Conservation (phyloP, 2,329 filamentous ascomycete genomes). For the Verticillium longisporum region DNA sequence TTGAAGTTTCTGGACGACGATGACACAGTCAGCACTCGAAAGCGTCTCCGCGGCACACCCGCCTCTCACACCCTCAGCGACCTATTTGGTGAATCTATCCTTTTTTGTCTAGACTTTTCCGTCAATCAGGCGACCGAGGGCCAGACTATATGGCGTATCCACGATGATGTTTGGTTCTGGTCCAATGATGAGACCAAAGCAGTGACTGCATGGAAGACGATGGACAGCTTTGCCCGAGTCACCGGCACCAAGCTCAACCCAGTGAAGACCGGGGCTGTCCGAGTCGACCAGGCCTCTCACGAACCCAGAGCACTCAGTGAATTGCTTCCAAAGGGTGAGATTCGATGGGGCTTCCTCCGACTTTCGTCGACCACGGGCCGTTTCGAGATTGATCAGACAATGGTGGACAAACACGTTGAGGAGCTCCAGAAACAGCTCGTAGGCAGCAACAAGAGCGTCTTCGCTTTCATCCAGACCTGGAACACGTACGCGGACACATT, state of each 20-base stretch:
- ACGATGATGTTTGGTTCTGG: conserved; percentile 63
- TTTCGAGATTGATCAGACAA: conserved; percentile 52
- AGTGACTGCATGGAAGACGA: conserved; percentile 51
- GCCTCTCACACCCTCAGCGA: conserved; percentile 53
- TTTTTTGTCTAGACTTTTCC: conserved; percentile 61
- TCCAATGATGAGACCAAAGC: conserved; percentile 42
- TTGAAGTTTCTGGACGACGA: conserved; percentile 51
- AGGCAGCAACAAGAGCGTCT: conserved; percentile 41
- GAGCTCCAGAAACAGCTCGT: conserved; percentile 52
- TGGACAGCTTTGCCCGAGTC: conserved; percentile 45
- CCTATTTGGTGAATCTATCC: conserved; percentile 50
- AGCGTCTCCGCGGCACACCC: conserved; percentile 50
- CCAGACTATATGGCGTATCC: conserved; percentile 50
- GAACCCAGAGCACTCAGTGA: conserved; percentile 16
- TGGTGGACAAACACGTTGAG: conserved; percentile 52
- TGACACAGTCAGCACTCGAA: conserved; percentile 29
- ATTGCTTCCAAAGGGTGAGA: conserved; percentile 37
- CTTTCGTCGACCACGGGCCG: conserved; percentile 44
- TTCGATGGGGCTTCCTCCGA: conserved; percentile 49
- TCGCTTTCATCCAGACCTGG: conserved; percentile 41
- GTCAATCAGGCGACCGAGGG: conserved; percentile 52
- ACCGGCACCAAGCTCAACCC: conserved; percentile 52
- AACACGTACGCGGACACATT: conserved; percentile 46
- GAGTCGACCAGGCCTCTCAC: conserved; percentile 23
- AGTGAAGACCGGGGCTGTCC: conserved; percentile 40